Evolutionary conservation across 805 yeast genomes (phyloP).

Genomic region (Tetrapisispora iriomotensis): DNA sequence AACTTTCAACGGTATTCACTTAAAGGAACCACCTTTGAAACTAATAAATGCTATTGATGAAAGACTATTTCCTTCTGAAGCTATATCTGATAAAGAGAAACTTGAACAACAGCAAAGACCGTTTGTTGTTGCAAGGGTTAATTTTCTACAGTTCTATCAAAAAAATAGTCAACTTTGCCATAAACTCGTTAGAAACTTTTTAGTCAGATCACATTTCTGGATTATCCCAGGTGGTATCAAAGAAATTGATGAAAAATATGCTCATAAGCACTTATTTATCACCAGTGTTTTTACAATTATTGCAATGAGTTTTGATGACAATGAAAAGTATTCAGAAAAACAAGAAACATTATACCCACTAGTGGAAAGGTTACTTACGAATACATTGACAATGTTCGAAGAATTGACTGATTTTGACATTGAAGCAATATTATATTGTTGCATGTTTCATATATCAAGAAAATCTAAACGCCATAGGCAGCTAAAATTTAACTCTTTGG

Average conservation of each 20-base stretch:
- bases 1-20: slow-evolving; percentile 4
- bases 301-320: slow-evolving; percentile 49
- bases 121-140: slow-evolving; percentile 32
- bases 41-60: slow-evolving; percentile 32
- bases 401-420: slow-evolving; percentile 51
- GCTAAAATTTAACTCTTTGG: slow-evolving; percentile 42
- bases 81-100: slow-evolving; percentile 20
- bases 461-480: slow-evolving; percentile 39
- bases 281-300: slow-evolving; percentile 44
- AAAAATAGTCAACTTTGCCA: slow-evolving; percentile 36
- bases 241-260: slow-evolving; percentile 37
- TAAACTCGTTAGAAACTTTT: slow-evolving; percentile 37
- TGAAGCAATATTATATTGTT: slow-evolving; percentile 48
- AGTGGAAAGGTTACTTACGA: slow-evolving; percentile 41
- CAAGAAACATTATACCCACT: slow-evolving; percentile 39
- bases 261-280: slow-evolving; percentile 42
- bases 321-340: slow-evolving; percentile 38
- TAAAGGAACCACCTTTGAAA: slow-evolving; percentile 31
- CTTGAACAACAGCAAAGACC: slow-evolving; percentile 28
- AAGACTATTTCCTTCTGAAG: slow-evolving; percentile 29
- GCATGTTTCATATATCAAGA: slow-evolving; percentile 44
- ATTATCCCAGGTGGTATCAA: slow-evolving; percentile 53
- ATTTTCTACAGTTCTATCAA: slow-evolving; percentile 39
- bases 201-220: slow-evolving; percentile 49
- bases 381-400: slow-evolving; percentile 38